Evolutionary conservation across 2,329 filamentous ascomycete species (phyloP), one percentile per base, ranked within the genome.

Genomic region (Colletotrichum sp.): DNA sequence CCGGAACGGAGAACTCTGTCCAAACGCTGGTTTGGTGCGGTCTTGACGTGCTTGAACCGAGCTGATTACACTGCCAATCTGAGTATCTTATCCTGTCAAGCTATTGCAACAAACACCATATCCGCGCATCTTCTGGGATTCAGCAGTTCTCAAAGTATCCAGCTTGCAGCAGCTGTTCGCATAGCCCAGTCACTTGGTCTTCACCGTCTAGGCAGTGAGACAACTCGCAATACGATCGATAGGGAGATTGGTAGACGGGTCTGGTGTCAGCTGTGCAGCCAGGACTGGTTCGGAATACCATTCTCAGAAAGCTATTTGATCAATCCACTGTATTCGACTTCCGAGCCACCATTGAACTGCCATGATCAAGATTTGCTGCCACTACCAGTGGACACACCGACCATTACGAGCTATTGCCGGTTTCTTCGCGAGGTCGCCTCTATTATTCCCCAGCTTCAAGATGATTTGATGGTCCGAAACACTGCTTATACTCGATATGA

Each of bases 181-280:
- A 88, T 90, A 59, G 88, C 87, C 4, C 87, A 88, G 79, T 85
- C 85, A 1, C 81, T 90, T 0, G 88, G 87, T 0, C 80, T 90
- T 5, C 87, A 90, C 69, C 81, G 84, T 28, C 80, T 88, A 3
- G 79, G 78, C 1, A 71, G 81, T 8, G 79, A 81, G 6, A 63
- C 79, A 8, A 65, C 78, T n/a, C 77, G 78, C 7, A 74, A 60
- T 57, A 49, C 65, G 4, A 63, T 21, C 10, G 44, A 52, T 21
- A 52, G 18, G 10, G 44, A 52, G 44, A 52, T 21, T 8, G 44
- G 44, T 2, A 52, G 44, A 8, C 18, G 44, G 44, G 44, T 52
- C 10, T 52, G 44, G 44, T 52, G 44, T 52, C 44, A 52, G 44
- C 44, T 52, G 6, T 52, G 44, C n/a, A 52, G 44, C n/a, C 44